Percentiles rank a stretch among this genome's conserved stretches.
Conservation (phyloP, 1,139 yeast genomes). For the Blastobotrys niveus region DNA sequence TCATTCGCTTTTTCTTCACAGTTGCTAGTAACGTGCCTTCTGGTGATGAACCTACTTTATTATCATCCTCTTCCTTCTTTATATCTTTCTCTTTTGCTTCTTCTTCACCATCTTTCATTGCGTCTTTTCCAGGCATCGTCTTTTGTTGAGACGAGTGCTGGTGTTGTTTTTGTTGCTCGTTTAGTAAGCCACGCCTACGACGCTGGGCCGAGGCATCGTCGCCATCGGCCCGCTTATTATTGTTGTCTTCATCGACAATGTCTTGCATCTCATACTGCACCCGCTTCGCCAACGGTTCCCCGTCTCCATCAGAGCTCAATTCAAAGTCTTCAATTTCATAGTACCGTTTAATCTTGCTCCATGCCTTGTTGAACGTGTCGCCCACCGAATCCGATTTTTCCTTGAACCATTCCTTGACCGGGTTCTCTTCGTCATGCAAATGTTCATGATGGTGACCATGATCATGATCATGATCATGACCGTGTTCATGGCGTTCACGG, state of each 20-base stretch:
- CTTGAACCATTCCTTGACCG: not conserved
- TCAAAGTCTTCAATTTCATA: constrained; percentile 6
- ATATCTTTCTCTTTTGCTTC: not conserved
- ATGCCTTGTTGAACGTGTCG: constrained; percentile 4
- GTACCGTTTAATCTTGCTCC: constrained; percentile 8
- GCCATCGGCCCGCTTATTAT: not conserved
- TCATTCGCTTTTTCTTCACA: not conserved
- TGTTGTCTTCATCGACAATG: not conserved
- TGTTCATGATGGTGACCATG: not conserved
- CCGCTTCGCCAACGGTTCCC: not conserved
- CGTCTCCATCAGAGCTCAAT: not conserved
- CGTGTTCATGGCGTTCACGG: no score
- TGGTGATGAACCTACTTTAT: not conserved
- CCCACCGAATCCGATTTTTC: not conserved
- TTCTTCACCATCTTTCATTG: not conserved
- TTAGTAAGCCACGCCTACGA: constrained; percentile 1
- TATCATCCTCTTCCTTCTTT: not conserved
- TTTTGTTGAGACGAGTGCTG: not conserved
- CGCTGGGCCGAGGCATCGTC: not conserved
- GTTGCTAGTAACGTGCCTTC: constrained; percentile 8
- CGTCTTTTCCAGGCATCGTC: not conserved
- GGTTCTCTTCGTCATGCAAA: not conserved
- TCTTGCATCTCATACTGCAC: not conserved
- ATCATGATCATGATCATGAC: no score
- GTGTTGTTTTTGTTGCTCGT: not conserved